Conservation (phyloP, 768 basidiomycete species). For the Psilocybe subaeruginosa region DNA sequence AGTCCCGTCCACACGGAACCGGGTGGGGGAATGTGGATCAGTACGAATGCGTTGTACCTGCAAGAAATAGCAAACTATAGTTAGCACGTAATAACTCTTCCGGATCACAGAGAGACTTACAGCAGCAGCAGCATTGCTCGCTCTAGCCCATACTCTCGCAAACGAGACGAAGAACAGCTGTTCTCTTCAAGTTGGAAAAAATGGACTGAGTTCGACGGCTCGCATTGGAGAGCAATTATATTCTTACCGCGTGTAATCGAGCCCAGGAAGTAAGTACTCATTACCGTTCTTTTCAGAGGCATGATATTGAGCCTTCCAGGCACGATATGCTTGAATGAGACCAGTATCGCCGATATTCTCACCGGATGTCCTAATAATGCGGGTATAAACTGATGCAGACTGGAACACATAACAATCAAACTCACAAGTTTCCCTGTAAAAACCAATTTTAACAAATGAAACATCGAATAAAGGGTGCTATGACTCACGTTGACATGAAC, state of each 20-base stretch:
- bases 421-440: constrained; percentile 74
- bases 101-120: constrained; percentile 39
- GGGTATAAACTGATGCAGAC: neutral
- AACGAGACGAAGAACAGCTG: constrained; percentile 95
- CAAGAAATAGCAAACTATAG: neutral
- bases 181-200: constrained; percentile 52
- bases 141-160: constrained; percentile 85
- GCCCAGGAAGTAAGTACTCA: constrained; percentile 81
- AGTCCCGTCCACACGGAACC: constrained; percentile 85
- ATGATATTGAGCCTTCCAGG: constrained; percentile 83
- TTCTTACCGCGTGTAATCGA: constrained; percentile 69
- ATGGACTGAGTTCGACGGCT: neutral
- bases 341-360: constrained; percentile 92
- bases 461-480: neutral
- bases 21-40: constrained; percentile 86
- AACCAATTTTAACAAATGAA: neutral
- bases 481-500: constrained; percentile 79
- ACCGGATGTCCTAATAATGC: constrained; percentile 69
- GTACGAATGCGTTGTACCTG: constrained; percentile 81
- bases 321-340: constrained; percentile 84
- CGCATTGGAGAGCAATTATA: neutral
- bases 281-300: constrained; percentile 57
- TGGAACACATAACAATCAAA: neutral
- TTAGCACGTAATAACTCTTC: neutral
- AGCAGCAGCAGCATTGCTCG: constrained; percentile 77